These are phyloP conservation scores for Aureobasidium sp. DNA, from an alignment of 2,329 filamentous ascomycete species.

Conservation along the genomic window DNA sequence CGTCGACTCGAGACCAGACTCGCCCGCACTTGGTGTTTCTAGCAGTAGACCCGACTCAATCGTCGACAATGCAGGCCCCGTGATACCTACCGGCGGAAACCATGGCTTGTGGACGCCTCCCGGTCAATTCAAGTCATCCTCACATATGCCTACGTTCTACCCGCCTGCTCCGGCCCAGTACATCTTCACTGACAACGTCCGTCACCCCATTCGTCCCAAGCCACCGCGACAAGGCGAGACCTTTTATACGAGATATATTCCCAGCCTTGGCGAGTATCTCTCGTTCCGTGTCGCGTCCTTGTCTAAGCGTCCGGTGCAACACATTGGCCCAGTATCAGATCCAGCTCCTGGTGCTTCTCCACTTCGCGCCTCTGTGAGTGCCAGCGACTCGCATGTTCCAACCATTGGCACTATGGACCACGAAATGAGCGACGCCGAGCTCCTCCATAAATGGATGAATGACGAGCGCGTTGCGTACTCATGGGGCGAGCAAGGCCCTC, in stretches of 20 bases:
- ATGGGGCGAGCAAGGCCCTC: slow-evolving; percentile 63
- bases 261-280: slow-evolving; percentile 73
- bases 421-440: slow-evolving; percentile 50
- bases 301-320: slow-evolving; percentile 54
- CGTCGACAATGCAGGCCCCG: slow-evolving; percentile 1
- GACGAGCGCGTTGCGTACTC: slow-evolving; percentile 74
- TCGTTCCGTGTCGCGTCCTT: slow-evolving; percentile 79
- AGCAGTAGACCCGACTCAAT: background rate
- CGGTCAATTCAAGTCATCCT: slow-evolving; percentile 72
- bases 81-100: background rate
- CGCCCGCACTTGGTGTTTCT: slow-evolving; percentile 10
- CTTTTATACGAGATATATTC: slow-evolving; percentile 83
- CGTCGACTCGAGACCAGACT: slow-evolving; percentile 12
- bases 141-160: slow-evolving; percentile 84
- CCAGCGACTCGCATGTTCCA: slow-evolving; percentile 42
- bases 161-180: slow-evolving; percentile 78
- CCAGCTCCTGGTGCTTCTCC: slow-evolving; percentile 16
- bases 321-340: slow-evolving; percentile 48
- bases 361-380: slow-evolving; percentile 31
- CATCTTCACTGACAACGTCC: slow-evolving; percentile 64
- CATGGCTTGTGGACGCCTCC: slow-evolving; percentile 29
- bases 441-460: slow-evolving; percentile 83
- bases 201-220: slow-evolving; percentile 81
- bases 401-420: slow-evolving; percentile 24
- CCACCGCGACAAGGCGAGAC: slow-evolving; percentile 83